Evolutionary conservation across 345 rosid genomes (phyloP), one percentile per base, ranked within the genome.

Genomic region (Cardamine chenopodiifolia): DNA sequence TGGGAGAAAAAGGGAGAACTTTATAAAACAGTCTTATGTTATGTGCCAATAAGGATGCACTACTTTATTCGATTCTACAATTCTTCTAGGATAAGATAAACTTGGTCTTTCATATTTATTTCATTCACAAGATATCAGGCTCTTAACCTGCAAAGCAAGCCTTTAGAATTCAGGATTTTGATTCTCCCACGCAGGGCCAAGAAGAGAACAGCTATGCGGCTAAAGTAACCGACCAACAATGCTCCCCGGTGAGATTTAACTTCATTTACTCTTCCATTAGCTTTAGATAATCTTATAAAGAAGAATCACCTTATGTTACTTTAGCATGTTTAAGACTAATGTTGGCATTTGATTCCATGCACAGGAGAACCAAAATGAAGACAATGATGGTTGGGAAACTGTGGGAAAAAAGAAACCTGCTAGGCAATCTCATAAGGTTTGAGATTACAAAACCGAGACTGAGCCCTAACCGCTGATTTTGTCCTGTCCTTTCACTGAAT

Each of bases 341-440:
- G 28, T 13, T 60, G 5, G 20, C 72, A 39, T 71, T 65, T 77
- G 52, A 42, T 56, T 76, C 31, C n/a, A 19, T n/a, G 1, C 14
- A 8, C 71, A 84, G 94, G 83, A 84, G 76, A 77, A 40, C 25
- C 65, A 42, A 49, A 67, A 65, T 65, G 83, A 81, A 58, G 78
- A 73, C n/a, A 75, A 80, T 66, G 97, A 83, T 68, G 91, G 92
- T 60, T 91, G 98, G 98, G 94, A 89, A 79, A 87, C 93, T 48
- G 94, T 87, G 60, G 89, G 88, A 8, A 79, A 73, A 65, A 89
- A 86, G 81, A 88, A 86, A 79, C 88, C 87, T 74, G 75, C 74
- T 56, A 86, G 85, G 83, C 82, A 54, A 65, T 73, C 68, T 1
- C 93, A 89, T 31, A 89, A 85, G 93, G 97, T 87, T 39, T 6